Evolutionary conservation across 208 protist species (phyloP).

Genomic region (Trichomonas tenax): DNA sequence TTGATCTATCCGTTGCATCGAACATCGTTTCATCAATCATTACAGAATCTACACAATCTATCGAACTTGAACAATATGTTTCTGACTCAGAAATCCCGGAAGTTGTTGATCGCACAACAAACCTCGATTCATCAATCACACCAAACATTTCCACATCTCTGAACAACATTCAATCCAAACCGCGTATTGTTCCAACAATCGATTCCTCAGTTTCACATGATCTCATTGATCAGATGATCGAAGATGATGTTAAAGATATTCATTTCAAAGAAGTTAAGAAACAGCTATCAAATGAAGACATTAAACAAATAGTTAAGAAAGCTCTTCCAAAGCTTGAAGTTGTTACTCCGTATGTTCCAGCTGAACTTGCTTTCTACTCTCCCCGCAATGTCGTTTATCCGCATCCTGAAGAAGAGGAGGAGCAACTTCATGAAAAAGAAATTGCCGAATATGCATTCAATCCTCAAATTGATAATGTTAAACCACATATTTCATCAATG

Average conservation of each 20-base stretch:
- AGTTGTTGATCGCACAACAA: no score
- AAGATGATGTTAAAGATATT: background rate
- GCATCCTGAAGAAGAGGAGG: background rate
- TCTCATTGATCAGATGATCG: background rate
- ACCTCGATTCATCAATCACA: no score
- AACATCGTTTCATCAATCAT: no score
- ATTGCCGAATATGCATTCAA: no score
- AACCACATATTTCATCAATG: no score
- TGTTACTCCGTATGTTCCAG: background rate
- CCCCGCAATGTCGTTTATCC: background rate
- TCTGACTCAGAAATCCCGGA: no score
- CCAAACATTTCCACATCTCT: no score
- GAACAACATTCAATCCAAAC: no score
- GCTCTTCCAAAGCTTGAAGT: background rate
- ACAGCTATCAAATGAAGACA: background rate
- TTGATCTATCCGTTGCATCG: no score
- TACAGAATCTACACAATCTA: no score
- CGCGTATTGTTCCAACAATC: background rate
- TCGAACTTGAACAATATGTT: no score
- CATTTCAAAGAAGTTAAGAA: background rate
- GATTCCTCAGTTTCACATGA: background rate
- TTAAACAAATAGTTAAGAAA: background rate
- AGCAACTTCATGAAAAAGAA: background rate
- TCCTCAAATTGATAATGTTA: no score
- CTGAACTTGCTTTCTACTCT: background rate